Evolutionary conservation across 2,329 filamentous ascomycete species (phyloP).

Genomic region (Lecanosticta acicola): DNA sequence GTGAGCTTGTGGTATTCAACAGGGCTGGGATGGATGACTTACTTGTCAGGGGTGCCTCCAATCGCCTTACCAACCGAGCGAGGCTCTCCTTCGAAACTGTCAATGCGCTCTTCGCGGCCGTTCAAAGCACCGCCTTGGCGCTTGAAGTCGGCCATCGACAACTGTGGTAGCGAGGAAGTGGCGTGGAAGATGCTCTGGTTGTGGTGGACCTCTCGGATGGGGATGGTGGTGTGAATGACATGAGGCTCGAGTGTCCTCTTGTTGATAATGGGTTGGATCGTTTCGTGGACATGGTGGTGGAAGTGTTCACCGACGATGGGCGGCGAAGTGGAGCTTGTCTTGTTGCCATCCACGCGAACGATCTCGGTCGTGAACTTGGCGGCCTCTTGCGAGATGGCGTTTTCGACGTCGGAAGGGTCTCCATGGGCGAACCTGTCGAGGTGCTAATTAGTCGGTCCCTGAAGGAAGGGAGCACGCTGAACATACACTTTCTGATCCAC

Average conservation of each 20-base stretch:
- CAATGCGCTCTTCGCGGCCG: constrained; percentile 52
- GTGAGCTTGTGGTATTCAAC: too few species aligned
- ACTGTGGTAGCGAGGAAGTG: constrained; percentile 16
- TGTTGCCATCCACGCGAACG: constrained; percentile 42
- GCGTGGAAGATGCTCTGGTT: constrained; percentile 23
- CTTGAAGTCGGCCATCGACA: constrained; percentile 26
- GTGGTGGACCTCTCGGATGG: constrained; percentile 23
- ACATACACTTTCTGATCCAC: constrained; percentile 39
- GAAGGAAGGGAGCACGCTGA: background rate
- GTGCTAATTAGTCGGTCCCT: too few species aligned
- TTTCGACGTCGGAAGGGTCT: constrained; percentile 46
- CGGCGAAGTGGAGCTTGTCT: constrained; percentile 14
- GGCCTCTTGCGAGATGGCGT: constrained; percentile 49
- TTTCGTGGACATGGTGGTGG: constrained; percentile 27
- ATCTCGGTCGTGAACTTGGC: constrained; percentile 50
- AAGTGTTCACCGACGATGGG: constrained; percentile 20
- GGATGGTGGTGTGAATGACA: constrained; percentile 25
- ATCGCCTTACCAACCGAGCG: constrained; percentile 27
- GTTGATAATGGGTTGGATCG: constrained; percentile 26
- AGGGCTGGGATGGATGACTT: background rate
- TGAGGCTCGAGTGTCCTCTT: constrained; percentile 22
- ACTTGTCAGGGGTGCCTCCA: background rate
- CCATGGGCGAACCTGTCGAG: constrained; percentile 59
- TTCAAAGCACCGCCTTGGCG: constrained; percentile 46
- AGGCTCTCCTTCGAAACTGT: constrained; percentile 59